Percentiles rank a stretch among this genome's conserved stretches.
phyloP scores from a whole-genome alignment of 495 filamentous ascomycete genomes.

The Talaromyces stipitatus region DNA sequence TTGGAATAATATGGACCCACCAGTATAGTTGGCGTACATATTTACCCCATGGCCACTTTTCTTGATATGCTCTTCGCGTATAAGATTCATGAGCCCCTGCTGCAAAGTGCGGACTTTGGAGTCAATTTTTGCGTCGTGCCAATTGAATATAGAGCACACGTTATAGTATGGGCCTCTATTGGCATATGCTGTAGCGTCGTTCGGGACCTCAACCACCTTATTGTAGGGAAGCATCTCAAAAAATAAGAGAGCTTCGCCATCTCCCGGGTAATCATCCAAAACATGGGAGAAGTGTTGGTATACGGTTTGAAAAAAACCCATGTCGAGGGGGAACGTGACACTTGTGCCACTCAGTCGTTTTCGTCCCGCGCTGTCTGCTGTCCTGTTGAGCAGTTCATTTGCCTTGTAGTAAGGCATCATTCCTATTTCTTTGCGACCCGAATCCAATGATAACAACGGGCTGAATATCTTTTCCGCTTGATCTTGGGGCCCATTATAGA shows the following conservation, averaged over 20 bases:
- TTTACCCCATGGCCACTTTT: slow-evolving; percentile 15
- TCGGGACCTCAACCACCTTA: slow-evolving; percentile 3
- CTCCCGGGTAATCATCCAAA: slow-evolving; percentile 3
- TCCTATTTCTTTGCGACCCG: slow-evolving; percentile 27
- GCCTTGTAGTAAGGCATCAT: slow-evolving; percentile 35
- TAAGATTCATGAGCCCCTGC: slow-evolving; percentile 4
- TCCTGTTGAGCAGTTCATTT: slow-evolving; percentile 24
- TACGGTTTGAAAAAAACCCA: slow-evolving; percentile 6
- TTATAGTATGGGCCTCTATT: slow-evolving; percentile 15
- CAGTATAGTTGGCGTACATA: slow-evolving; percentile 26
- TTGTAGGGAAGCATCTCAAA: slow-evolving; percentile 13
- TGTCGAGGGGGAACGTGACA: slow-evolving; percentile 10
- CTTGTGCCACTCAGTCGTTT: slow-evolving; percentile 9
- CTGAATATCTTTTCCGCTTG: slow-evolving; percentile 32
- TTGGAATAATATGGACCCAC: slow-evolving; percentile 6
- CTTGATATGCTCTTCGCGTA: slow-evolving; percentile 4
- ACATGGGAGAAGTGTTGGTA: slow-evolving; percentile 10
- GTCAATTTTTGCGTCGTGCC: slow-evolving; percentile 9
- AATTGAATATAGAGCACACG: slow-evolving; percentile 9
- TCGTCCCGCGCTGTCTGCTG: background rate
- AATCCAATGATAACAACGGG: slow-evolving; percentile 24
- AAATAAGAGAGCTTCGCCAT: slow-evolving; percentile 6
- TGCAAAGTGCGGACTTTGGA: slow-evolving; percentile 2
- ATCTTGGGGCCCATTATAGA: slow-evolving; percentile 43
- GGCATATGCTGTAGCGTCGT: slow-evolving; percentile 11